Base-by-base conservation (phyloP, 2,329 filamentous ascomycete species). In the Pestalotiopsis sp. region DNA sequence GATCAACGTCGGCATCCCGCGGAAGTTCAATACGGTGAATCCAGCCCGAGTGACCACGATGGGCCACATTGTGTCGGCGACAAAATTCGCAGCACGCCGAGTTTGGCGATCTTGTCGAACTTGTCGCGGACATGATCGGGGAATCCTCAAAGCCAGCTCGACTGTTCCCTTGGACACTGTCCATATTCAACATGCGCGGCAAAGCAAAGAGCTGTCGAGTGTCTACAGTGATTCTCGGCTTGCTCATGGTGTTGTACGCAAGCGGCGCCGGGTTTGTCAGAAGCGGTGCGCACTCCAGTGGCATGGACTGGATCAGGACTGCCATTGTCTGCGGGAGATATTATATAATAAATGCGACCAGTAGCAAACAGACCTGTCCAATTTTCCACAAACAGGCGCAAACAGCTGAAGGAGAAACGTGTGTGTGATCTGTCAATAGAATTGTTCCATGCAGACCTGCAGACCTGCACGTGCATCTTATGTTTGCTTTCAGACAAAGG, bases 81-180 rank as follows among this genome's bases (percentile, higher is more conserved):
- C 58, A 61, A 22, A 38, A 61, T 5, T 61, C 58, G 35, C 58
- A 61, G 5, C 20, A 52, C 7, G 44, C 44, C 17, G 44, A 52
- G 2, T 20, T 20, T 22, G 20, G 44, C 4, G 44, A n/a, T 40
- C 30, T 35, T 1, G 35, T 61, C 30, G 58, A 61, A 40, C 24
- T 38, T 4, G 26, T 6, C 10, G 58, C 26, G 6, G 58, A 61
- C n/a, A 61, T 20, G 6, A 61, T 61, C 10, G 58, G 58, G 10
- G 58, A 38, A 26, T 61, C 26, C 58, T 61, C 58, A 61, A 61
- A 39, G 4, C 58, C 58, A 22, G 58, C 26, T 39, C 58, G 26
- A 61, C 58, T 61, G 26, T 61, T 61, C n/a, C 58, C 58, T 10
- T 61, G 58, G 20, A 61, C 17, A 61, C n/a, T 26, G n/a, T 61